Percentiles rank a stretch among this genome's conserved stretches.
Evolutionary conservation across 345 rosid genomes (phyloP).

Genomic region (Brassica rapa): DNA sequence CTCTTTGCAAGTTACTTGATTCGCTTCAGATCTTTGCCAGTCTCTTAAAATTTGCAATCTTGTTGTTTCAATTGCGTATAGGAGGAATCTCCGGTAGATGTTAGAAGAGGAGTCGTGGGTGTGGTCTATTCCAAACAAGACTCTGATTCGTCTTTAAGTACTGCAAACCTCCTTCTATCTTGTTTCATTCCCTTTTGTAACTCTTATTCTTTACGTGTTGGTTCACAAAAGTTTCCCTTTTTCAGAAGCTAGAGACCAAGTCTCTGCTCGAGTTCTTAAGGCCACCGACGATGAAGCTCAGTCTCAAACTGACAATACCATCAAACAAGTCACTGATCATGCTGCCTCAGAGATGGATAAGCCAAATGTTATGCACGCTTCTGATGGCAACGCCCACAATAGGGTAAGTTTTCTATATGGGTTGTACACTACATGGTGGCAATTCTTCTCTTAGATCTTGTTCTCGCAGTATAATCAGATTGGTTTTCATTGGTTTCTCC

Average conservation of each 20-base stretch:
- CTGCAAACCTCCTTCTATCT: background rate
- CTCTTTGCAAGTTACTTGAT: background rate
- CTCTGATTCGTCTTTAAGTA: slow-evolving; percentile 41
- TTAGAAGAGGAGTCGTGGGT: slow-evolving; percentile 61
- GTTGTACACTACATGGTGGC: background rate
- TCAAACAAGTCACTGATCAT: slow-evolving; percentile 55
- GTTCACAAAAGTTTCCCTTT: slow-evolving; percentile 33
- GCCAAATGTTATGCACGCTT: slow-evolving; percentile 19
- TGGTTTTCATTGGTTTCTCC: too few species aligned
- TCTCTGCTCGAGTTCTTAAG: slow-evolving; percentile 72
- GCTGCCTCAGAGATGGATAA: slow-evolving; percentile 14
- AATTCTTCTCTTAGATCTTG: slow-evolving; percentile 6
- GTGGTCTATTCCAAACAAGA: slow-evolving; percentile 53
- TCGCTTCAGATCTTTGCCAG: slow-evolving; percentile 2
- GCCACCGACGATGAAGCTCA: slow-evolving; percentile 54
- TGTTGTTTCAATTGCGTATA: slow-evolving; percentile 16
- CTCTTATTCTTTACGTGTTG: background rate
- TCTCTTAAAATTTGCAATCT: slow-evolving; percentile 23
- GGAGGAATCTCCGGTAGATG: slow-evolving; percentile 54
- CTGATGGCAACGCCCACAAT: slow-evolving; percentile 21
- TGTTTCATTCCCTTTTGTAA: background rate
- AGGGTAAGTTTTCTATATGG: slow-evolving; percentile 38
- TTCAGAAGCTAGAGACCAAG: slow-evolving; percentile 57
- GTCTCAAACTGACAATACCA: slow-evolving; percentile 47
- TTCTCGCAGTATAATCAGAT: background rate